phyloP scores from a whole-genome alignment of 1,284 basidiomycete genomes.

The Vanrija pseudolonga region DNA sequence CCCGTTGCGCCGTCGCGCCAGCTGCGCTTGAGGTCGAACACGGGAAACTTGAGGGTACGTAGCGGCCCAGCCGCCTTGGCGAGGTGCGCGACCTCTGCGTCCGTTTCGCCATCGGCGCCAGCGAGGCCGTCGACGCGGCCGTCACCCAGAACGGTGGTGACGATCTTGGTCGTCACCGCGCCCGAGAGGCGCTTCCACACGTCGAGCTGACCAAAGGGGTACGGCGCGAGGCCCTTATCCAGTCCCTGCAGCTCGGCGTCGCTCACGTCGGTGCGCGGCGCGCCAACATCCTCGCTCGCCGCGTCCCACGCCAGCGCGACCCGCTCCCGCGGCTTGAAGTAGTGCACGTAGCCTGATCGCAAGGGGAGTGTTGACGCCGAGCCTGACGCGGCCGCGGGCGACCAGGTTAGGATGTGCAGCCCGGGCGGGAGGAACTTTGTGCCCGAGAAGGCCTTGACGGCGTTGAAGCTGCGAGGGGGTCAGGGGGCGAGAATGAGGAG shows the following conservation, averaged over 20 bases:
- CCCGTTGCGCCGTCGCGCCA: constrained; percentile 49
- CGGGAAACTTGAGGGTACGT: constrained; percentile 25
- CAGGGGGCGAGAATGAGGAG: not conserved
- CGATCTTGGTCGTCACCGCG: constrained; percentile 26
- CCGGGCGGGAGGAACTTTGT: constrained; percentile 49
- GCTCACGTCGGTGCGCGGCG: constrained; percentile 18
- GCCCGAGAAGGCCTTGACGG: constrained; percentile 35
- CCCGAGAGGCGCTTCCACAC: constrained; percentile 40
- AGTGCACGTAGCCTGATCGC: constrained; percentile 27
- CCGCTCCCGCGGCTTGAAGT: constrained; percentile 27
- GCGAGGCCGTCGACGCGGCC: constrained; percentile 40
- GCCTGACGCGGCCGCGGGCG: constrained; percentile 11
- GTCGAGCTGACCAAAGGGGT: constrained; percentile 41
- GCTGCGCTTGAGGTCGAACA: constrained; percentile 47
- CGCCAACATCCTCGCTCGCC: constrained; percentile 1
- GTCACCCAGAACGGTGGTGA: constrained; percentile 38
- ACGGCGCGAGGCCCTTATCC: constrained; percentile 48
- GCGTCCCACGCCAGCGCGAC: constrained; percentile 30
- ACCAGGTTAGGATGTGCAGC: constrained; percentile 43
- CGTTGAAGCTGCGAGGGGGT: constrained; percentile 29
- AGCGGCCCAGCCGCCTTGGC: not conserved
- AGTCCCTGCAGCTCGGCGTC: constrained; percentile 46
- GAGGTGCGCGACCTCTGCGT: constrained; percentile 1
- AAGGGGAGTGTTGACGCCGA: constrained; percentile 25
- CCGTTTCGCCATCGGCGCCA: constrained; percentile 29